A percentile compares a stretch with the other conserved stretches of the same genome.
phyloP scores from a whole-genome alignment of 2,329 filamentous ascomycete species.

The Fusarium lyarnte region DNA sequence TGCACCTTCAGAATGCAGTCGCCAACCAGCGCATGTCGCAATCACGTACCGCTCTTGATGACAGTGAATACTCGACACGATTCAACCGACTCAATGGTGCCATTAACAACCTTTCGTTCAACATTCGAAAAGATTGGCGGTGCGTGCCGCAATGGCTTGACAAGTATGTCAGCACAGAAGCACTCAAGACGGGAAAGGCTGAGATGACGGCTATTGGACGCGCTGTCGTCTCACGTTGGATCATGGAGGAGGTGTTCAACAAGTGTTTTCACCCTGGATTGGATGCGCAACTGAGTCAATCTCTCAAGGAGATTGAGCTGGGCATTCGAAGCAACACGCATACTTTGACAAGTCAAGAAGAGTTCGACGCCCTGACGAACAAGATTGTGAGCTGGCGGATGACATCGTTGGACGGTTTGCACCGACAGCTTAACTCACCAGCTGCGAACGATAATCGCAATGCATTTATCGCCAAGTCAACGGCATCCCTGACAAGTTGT shows the following conservation, averaged over 20 bases:
- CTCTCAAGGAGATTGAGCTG: conserved; percentile 86
- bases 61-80: conserved; percentile 89
- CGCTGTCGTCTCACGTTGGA: conserved; percentile 87
- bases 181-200: conserved; percentile 86
- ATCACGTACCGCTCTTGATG: conserved; percentile 92
- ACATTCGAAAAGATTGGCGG: conserved; percentile 94
- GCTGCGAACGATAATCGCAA: conserved; percentile 73
- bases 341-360: conserved; percentile 79
- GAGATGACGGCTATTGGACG: conserved; percentile 97
- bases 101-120: conserved; percentile 94
- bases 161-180: conserved; percentile 83
- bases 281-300: conserved; percentile 77
- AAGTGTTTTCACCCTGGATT: conserved; percentile 92
- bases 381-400: conserved; percentile 95
- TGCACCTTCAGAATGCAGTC: conserved; percentile 95
- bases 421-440: conserved; percentile 72
- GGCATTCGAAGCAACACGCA: conserved; percentile 85
- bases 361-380: conserved; percentile 85
- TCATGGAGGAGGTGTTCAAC: conserved; percentile 91
- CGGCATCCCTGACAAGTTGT: conserved; percentile 72
- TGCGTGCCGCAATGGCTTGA: conserved; percentile 82
- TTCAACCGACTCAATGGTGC: conserved; percentile 93
- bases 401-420: conserved; percentile 90
- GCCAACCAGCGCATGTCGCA: conserved; percentile 95
- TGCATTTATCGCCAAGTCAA: conserved; percentile 75